Base-by-base conservation (phyloP, 352 stramenopile genomes). In the Phytophthora fragariaefolia region DNA sequence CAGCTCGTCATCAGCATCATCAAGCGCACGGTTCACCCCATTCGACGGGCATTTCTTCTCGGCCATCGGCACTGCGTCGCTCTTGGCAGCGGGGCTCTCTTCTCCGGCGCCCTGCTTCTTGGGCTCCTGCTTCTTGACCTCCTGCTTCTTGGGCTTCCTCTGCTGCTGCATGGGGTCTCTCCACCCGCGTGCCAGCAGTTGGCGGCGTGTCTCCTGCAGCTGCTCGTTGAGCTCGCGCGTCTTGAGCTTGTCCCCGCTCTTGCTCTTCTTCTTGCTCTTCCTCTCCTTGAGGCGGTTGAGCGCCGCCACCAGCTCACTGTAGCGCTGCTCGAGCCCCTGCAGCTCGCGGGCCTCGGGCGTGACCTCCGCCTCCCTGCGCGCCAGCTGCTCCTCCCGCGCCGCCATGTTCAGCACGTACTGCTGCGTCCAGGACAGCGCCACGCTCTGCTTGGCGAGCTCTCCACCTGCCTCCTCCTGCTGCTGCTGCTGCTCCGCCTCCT, bases 371-470 rank as follows among this genome's bases (percentile, higher is more conserved):
- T 82, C 70, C 36, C 57, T 53, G 10, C 66, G 63, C 34, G 69
- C 71, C 30, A 80, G 53, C 48, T 90, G 74, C 27, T 82, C 71
- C 46, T 86, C 80, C 20, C 71, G 69, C 26, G 69, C 57, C 7
- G 78, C 82, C 58, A 92, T 83, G 40, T 80, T 74, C 62, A 82
- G 57, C 49, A 95, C 51, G 65, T 95, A 95, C 48, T 81, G 77
- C 67, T 91, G 80, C 17, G 86, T 95, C 86, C 86, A 95, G 28
- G 83, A 83, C 52, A 89, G 70, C 42, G 82, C 83, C 15, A 77
- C 49, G 0, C 26, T 76, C 13, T 61, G 32, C 22, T 68, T 59
- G 6, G 24, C 49, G 9, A 57, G 42, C 0, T 24, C 48, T 34
- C 73, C 58, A 0, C 66, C 62, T 6, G 51, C 40, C n/a, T 74